Percentiles rank a stretch among this genome's conserved stretches.
Evolutionary conservation across 768 basidiomycete species (phyloP).

Genomic region (Gloeopeniophorella convolvens): DNA sequence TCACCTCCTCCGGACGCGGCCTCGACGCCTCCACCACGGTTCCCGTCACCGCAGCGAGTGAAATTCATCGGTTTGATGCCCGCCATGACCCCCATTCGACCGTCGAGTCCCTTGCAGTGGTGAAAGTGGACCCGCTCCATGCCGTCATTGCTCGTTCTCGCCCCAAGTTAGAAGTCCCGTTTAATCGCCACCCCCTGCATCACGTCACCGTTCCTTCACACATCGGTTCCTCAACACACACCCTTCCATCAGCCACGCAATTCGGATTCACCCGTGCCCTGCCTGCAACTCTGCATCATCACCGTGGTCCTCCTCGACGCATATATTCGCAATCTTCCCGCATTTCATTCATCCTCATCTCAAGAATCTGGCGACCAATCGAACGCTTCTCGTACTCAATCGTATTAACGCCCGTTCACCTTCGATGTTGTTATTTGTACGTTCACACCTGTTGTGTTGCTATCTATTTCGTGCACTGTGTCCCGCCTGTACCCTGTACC

Average conservation of each 20-base stretch:
- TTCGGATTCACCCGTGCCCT: conserved; percentile 17
- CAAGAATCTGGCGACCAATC: conserved; percentile 10
- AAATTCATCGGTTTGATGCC: conserved; percentile 21
- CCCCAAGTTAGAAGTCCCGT: conserved; percentile 7
- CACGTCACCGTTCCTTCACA: conserved; percentile 17
- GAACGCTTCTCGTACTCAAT: conserved; percentile 6
- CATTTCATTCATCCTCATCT: conserved; percentile 18
- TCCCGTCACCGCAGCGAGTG: conserved; percentile 16
- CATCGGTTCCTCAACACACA: conserved; percentile 17
- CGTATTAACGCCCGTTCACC: conserved; percentile 12
- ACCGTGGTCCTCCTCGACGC: conserved; percentile 15
- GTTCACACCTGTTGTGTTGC: conserved; percentile 1
- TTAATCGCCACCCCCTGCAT: conserved; percentile 13
- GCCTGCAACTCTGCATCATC: conserved; percentile 17
- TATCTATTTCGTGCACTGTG: conserved; percentile 12
- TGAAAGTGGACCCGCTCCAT: too few relatives aligned
- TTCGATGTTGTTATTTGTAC: conserved; percentile 8
- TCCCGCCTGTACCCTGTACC: conserved; percentile 3
- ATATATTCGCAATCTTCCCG: conserved; percentile 18
- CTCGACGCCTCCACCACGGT: conserved; percentile 21
- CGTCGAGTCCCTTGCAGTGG: too few relatives aligned
- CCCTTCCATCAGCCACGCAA: conserved; percentile 14
- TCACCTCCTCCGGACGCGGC: neutral
- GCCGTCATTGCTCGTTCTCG: too few relatives aligned
- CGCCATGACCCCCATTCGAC: conserved; percentile 15